Conservation (phyloP, 164 flowering plant species). For the Dillenia turbinata region DNA sequence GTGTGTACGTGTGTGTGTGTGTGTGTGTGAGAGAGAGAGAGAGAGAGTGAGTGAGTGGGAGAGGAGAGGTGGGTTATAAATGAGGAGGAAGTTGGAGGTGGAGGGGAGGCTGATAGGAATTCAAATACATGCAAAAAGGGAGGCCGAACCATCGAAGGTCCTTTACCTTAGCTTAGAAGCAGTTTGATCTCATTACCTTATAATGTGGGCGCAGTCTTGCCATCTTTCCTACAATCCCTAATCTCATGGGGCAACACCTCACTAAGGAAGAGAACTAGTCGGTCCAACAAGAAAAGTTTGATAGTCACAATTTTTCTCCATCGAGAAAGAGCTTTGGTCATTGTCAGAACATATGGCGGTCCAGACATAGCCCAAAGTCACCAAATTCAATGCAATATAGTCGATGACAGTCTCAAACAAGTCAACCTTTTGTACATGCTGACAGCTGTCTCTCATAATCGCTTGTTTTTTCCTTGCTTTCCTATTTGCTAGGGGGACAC, state of each 20-base stretch:
- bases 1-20: neutral
- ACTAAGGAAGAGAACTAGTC: slow-evolving; percentile 7
- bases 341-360: too few species aligned
- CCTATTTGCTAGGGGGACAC: neutral
- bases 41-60: slow-evolving; percentile 2
- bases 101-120: slow-evolving; percentile 14
- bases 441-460: slow-evolving; percentile 32
- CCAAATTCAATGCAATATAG: too few species aligned
- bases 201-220: slow-evolving; percentile 11
- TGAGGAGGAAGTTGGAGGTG: slow-evolving; percentile 13
- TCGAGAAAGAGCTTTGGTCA: too few species aligned
- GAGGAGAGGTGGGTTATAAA: neutral
- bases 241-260: slow-evolving; percentile 12
- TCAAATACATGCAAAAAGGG: slow-evolving; percentile 31
- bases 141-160: slow-evolving; percentile 18
- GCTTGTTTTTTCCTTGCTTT: slow-evolving; percentile 4
- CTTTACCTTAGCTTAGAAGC: slow-evolving; percentile 2
- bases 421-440: slow-evolving; percentile 31
- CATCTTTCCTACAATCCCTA: slow-evolving; percentile 3
- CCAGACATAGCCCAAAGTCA: too few species aligned
- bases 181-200: slow-evolving; percentile 14
- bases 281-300: too few species aligned
- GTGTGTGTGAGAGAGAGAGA: neutral
- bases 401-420: slow-evolving; percentile 11
- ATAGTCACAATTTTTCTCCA: too few species aligned